Conservation (phyloP, 1,284 basidiomycete genomes). For the Sporisorium reilianum region DNA sequence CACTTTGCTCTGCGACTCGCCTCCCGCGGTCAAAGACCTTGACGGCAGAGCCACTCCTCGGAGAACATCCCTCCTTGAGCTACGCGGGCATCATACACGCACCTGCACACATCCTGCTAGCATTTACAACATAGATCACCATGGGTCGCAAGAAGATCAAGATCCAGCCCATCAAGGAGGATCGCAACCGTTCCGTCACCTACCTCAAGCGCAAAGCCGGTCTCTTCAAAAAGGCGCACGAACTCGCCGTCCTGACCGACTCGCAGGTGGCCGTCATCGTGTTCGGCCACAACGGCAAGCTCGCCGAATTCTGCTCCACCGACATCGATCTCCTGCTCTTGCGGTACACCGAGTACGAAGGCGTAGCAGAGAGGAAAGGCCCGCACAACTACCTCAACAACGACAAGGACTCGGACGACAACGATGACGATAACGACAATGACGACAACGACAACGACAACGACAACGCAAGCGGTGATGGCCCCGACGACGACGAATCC, state of each 20-base stretch:
- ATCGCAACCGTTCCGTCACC: constrained; percentile 88
- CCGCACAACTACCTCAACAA: constrained; percentile 44
- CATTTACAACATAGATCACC: not conserved
- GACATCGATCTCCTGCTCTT: constrained; percentile 60
- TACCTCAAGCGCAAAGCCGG: constrained; percentile 92
- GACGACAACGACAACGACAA: constrained; percentile 27
- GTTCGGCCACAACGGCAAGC: constrained; percentile 72
- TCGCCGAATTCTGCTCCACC: constrained; percentile 63
- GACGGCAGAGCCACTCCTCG: not conserved
- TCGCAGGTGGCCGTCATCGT: constrained; percentile 80
- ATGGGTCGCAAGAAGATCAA: constrained; percentile 92
- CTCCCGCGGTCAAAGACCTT: not conserved
- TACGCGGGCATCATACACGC: constrained; percentile 9
- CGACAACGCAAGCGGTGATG: constrained; percentile 23
- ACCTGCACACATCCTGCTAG: not conserved
- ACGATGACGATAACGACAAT: constrained; percentile 36
- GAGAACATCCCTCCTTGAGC: not conserved
- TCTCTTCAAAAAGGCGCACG: constrained; percentile 90
- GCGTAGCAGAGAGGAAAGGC: constrained; percentile 44
- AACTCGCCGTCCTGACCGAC: constrained; percentile 82
- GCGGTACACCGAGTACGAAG: constrained; percentile 58
- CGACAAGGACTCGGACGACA: constrained; percentile 48
- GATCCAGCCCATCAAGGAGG: constrained; percentile 87
- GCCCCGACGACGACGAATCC: constrained; percentile 11
- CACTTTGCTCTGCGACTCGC: not conserved